Conservation (phyloP, 2,329 filamentous ascomycete species). For the Alternaria sp. region DNA sequence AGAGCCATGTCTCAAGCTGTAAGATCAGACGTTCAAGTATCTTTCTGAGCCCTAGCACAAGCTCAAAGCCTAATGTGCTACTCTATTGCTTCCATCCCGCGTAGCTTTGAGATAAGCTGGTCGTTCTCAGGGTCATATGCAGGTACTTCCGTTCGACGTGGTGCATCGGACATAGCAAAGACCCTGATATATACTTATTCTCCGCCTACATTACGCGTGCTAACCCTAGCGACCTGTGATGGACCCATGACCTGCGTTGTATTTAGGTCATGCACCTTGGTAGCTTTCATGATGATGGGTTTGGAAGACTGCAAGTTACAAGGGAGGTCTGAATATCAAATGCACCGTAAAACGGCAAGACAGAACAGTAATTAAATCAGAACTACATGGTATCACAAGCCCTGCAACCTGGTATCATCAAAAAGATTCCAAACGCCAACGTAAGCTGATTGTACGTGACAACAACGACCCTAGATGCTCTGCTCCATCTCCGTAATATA, state of each 20-base stretch:
- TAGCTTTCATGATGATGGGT: not conserved
- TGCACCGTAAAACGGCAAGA: not conserved
- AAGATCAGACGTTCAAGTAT: not conserved
- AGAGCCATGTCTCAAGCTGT: not conserved
- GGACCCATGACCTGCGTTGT: not conserved
- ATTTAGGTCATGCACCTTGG: not conserved
- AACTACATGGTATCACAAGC: constrained; percentile 15
- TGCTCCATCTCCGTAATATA: constrained; percentile 99
- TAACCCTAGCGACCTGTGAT: not conserved
- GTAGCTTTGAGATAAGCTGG: not conserved
- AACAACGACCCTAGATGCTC: constrained; percentile 54
- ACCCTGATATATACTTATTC: not conserved
- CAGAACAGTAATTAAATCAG: constrained; percentile 1
- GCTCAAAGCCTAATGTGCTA: not conserved
- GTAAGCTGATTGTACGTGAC: constrained; percentile 4
- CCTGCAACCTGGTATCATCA: constrained; percentile 13
- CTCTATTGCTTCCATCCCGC: not conserved
- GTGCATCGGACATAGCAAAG: not conserved
- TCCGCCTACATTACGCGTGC: not conserved
- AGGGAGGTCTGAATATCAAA: not conserved
- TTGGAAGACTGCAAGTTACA: not conserved
- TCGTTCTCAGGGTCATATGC: not conserved
- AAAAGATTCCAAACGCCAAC: constrained; percentile 18
- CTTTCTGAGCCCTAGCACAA: not conserved
- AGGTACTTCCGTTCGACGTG: not conserved